Evolutionary conservation across 2,329 filamentous ascomycete species (phyloP).

Genomic region (Hypoxylon sp.): DNA sequence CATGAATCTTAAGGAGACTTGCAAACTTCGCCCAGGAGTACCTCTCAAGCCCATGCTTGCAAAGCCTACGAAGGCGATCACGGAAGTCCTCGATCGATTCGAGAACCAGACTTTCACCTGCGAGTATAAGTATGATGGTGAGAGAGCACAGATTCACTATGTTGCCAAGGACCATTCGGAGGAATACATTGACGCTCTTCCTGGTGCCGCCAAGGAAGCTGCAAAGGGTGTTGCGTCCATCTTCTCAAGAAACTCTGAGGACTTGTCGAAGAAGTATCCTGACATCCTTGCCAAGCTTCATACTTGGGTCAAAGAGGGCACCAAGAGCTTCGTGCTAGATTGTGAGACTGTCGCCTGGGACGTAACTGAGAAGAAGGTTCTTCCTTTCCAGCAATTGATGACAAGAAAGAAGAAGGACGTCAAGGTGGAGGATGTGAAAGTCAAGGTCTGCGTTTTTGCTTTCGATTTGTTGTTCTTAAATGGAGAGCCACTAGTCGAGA

Average conservation of each 20-base stretch:
- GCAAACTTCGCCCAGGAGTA: slow-evolving; percentile 93
- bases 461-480: slow-evolving; percentile 96
- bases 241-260: slow-evolving; percentile 97
- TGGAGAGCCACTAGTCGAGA: slow-evolving; percentile 89
- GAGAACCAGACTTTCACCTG: slow-evolving; percentile 96
- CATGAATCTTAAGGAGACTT: slow-evolving; percentile 83
- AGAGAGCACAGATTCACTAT: slow-evolving; percentile 98
- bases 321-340: slow-evolving; percentile 96
- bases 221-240: slow-evolving; percentile 87
- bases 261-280: slow-evolving; percentile 96
- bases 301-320: slow-evolving; percentile 89
- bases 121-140: slow-evolving; percentile 99
- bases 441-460: slow-evolving; percentile 97
- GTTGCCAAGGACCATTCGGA: slow-evolving; percentile 84
- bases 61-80: slow-evolving; percentile 98
- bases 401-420: slow-evolving; percentile 98
- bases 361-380: slow-evolving; percentile 90
- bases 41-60: slow-evolving; percentile 98
- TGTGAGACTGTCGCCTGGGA: slow-evolving; percentile 99
- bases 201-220: slow-evolving; percentile 74
- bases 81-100: slow-evolving; percentile 96
- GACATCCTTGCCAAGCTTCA: slow-evolving; percentile 91
- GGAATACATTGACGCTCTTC: slow-evolving; percentile 74
- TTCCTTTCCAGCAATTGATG: slow-evolving; percentile 98
- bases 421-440: slow-evolving; percentile 93